Percentiles rank a stretch among this genome's conserved stretches.
phyloP scores from a whole-genome alignment of 202 grass and related monocot genomes.

The Carex sylvatica region DNA sequence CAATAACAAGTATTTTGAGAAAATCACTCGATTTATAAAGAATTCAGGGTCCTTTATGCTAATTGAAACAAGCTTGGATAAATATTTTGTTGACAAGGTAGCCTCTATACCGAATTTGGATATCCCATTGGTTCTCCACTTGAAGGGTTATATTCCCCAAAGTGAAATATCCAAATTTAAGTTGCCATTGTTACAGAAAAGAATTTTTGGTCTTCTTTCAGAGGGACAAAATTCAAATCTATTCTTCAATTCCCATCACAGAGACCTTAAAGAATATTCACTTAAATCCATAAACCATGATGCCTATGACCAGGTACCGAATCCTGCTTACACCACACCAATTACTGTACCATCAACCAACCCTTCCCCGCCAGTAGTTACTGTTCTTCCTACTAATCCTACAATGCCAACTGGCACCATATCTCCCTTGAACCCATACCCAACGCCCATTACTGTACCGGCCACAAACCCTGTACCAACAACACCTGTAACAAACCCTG shows the following conservation, averaged over 20 bases:
- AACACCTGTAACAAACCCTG: slow-evolving; percentile 35
- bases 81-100: slow-evolving; percentile 4
- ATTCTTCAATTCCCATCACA: slow-evolving; percentile 10
- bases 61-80: slow-evolving; percentile 30
- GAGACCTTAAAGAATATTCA: slow-evolving; percentile 24
- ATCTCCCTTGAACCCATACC: slow-evolving; percentile 41
- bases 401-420: slow-evolving; percentile 34
- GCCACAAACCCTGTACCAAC: slow-evolving; percentile 66
- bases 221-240: slow-evolving; percentile 9
- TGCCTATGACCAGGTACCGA: slow-evolving; percentile 5
- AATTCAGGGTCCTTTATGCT: slow-evolving; percentile 46
- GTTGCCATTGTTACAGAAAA: slow-evolving; percentile 7
- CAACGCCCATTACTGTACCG: slow-evolving; percentile 31
- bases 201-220: background rate
- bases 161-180: slow-evolving; percentile 23
- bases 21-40: slow-evolving; percentile 41
- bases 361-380: slow-evolving; percentile 53
- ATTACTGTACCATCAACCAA: slow-evolving; percentile 66
- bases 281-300: slow-evolving; percentile 20
- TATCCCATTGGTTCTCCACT: slow-evolving; percentile 14
- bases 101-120: slow-evolving; percentile 14
- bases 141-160: slow-evolving; percentile 1
- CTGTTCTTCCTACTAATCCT: slow-evolving; percentile 53
- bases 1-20: slow-evolving; percentile 22
- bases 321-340: slow-evolving; percentile 37